Evolutionary conservation across 2,329 filamentous ascomycete genomes (phyloP).

Genomic region (Trichoderma breve): DNA sequence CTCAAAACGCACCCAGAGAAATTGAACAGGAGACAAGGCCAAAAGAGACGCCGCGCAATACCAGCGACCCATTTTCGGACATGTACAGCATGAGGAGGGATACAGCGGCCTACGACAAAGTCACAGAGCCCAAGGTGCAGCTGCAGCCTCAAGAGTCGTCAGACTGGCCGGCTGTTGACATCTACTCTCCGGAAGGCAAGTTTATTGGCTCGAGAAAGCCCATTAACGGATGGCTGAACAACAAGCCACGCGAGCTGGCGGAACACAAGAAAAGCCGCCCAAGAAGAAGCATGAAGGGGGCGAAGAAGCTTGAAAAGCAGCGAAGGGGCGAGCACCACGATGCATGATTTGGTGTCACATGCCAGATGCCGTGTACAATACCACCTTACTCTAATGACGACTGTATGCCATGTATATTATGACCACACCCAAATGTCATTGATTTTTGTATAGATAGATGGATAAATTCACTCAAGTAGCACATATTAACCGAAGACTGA

Average conservation of each 20-base stretch:
- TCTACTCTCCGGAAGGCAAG: conserved; percentile 82
- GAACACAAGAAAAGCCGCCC: conserved; percentile 56
- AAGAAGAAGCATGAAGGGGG: conserved; percentile 67
- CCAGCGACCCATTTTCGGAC: conserved; percentile 27
- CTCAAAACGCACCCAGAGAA: conserved; percentile 20
- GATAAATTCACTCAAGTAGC: background rate
- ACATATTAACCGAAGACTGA: background rate
- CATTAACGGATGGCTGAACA: conserved; percentile 68
- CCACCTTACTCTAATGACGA: background rate
- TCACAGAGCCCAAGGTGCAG: background rate
- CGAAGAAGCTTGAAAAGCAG: conserved; percentile 42
- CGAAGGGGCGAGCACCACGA: conserved; percentile 29
- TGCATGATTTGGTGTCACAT: conserved; percentile 13
- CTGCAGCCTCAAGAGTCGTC: conserved; percentile 29
- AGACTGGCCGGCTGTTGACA: conserved; percentile 71
- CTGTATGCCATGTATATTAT: background rate
- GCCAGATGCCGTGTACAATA: conserved; percentile 5
- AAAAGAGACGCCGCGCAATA: background rate
- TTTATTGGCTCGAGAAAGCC: conserved; percentile 67
- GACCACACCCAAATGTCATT: background rate
- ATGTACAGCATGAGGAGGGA: conserved; percentile 31
- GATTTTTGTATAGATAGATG: background rate
- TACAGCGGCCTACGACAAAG: background rate
- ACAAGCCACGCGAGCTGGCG: conserved; percentile 52
- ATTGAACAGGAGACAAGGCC: conserved; percentile 19